Evolutionary conservation across 768 basidiomycete genomes (phyloP).

Genomic region (Agaricus blazei): DNA sequence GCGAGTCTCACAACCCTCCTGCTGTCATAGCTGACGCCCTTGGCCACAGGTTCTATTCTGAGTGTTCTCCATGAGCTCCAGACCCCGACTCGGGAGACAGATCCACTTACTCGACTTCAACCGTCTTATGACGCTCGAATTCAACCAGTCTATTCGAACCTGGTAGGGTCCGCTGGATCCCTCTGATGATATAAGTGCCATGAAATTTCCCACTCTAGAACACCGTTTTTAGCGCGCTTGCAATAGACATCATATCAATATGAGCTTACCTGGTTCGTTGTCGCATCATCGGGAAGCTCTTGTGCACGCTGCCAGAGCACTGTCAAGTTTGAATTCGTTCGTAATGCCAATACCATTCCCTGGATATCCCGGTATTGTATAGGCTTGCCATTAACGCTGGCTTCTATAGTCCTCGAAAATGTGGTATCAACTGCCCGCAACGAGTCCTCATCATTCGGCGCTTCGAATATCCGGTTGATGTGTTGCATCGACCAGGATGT

Average conservation of each 20-base stretch:
- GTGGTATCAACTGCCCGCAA: constrained; percentile 7
- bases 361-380: constrained; percentile 8
- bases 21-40: not conserved
- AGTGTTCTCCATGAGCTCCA: not conserved
- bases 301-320: constrained; percentile 9
- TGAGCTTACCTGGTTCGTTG: constrained; percentile 5
- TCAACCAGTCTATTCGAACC: constrained; percentile 1
- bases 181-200: constrained; percentile 6
- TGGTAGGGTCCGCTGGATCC: constrained; percentile 5
- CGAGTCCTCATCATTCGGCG: constrained; percentile 10
- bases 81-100: not conserved
- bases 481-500: constrained; percentile 11
- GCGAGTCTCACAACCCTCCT: constrained; percentile 6
- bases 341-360: constrained; percentile 9
- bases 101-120: constrained; percentile 2
- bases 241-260: not conserved
- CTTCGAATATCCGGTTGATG: constrained; percentile 10
- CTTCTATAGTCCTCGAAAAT: constrained; percentile 7
- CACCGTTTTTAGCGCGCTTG: not conserved
- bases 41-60: constrained; percentile 7
- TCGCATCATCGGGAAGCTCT: not conserved
- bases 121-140: constrained; percentile 10
- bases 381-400: constrained; percentile 8
- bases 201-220: constrained; percentile 3
- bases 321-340: constrained; percentile 4